Conservation (phyloP, 1,284 basidiomycete species). For the Porodaedalea pini region DNA sequence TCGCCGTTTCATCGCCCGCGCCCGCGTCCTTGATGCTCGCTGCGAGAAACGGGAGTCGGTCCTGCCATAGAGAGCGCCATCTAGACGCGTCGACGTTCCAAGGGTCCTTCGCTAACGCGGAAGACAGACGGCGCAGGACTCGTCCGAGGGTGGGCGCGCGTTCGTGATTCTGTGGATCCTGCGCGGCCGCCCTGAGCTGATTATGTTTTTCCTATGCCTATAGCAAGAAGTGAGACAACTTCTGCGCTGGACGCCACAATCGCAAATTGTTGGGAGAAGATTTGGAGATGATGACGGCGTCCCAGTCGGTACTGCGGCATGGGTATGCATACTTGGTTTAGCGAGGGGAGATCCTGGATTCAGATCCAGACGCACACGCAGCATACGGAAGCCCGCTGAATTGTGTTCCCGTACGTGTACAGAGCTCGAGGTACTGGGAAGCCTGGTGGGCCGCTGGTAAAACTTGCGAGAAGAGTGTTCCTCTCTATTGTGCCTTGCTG, state of each 20-base stretch:
- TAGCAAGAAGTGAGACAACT: neutral
- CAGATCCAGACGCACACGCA: neutral
- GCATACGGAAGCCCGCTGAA: neutral
- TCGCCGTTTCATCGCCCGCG: neutral
- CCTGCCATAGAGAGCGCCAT: neutral
- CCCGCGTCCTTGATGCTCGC: neutral
- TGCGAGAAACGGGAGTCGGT: neutral
- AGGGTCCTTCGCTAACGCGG: neutral
- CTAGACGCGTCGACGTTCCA: neutral
- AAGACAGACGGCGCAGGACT: neutral
- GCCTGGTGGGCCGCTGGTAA: neutral
- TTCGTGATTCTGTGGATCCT: neutral
- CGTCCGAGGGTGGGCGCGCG: neutral
- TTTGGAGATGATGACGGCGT: neutral
- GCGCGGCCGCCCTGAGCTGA: neutral
- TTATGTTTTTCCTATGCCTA: neutral
- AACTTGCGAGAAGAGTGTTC: neutral
- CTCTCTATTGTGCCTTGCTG: neutral
- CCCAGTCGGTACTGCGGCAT: neutral
- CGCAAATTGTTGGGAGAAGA: neutral
- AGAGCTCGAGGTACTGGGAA: constrained; percentile 4
- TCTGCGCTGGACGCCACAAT: neutral
- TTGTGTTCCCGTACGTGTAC: constrained; percentile 1
- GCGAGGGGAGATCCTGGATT: neutral
- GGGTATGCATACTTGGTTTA: neutral